Base-by-base conservation (phyloP, 306 rosid species). In the Quercus robur region DNA sequence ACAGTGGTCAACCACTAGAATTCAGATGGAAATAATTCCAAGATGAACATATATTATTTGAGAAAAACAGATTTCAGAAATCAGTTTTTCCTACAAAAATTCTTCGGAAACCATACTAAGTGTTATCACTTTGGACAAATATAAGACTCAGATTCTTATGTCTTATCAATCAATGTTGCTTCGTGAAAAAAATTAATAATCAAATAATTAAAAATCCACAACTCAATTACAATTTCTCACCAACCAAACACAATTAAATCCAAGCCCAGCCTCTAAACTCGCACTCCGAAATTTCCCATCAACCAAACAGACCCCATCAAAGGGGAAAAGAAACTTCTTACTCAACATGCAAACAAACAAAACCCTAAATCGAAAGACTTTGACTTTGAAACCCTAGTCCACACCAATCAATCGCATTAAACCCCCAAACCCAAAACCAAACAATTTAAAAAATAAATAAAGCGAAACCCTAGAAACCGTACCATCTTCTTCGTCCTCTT, bases 401-500 rank as follows among this genome's bases (percentile, higher is more conserved):
- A 33, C 35, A 33, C 6, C 35, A 33, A 33, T 33, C 35, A 33
- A 33, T 33, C 35, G 35, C 35, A 33, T 5, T 33, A 33, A 33
- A 33, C 35, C 35, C 35, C 35, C 35, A 26, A 33, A 56, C 75
- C 64, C 35, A 33, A 33, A 33, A 33, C 35, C 35, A 33, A 33
- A 33, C 35, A 33, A 33, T 33, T 33, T 5, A 46, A 44, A 28
- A 23, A 21, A 54, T 56, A 68, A 8, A 21, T n/a, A 75, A 66
- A 31, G 58, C 35, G 23, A 1, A 6, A 66, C 74, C 31, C 18
- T 51, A 67, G 76, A 70, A 61, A 14, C 1, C 89, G 25, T 88
- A 94, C 98, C 98, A 3, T 93, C 99, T 23, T 95, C 99, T 56
- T 94, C 97, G 3, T 91, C 94, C 77, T 93, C 97, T 0, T 94